Evolutionary conservation across 371 early-diverging fungal species (phyloP).

Genomic region (Thermomucor indicae-seudaticae): DNA sequence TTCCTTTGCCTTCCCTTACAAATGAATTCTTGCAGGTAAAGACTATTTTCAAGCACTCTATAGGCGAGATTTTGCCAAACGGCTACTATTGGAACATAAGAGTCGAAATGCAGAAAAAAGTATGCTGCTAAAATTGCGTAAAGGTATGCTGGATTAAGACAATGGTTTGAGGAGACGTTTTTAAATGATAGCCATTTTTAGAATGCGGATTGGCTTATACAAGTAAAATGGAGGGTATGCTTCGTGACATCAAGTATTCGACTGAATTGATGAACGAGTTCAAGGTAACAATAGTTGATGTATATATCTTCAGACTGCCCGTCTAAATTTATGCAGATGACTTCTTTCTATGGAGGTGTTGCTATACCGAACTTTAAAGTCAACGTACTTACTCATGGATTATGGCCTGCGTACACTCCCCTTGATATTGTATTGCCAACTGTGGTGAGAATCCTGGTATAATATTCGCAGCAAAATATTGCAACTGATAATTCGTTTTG

Average conservation of each 20-base stretch:
- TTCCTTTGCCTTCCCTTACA: not conserved
- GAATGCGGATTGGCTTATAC: constrained; percentile 91
- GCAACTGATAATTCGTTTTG: not conserved
- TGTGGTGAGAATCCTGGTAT: constrained; percentile 37
- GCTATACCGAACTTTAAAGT: constrained; percentile 46
- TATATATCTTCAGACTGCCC: not conserved
- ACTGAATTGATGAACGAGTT: constrained; percentile 64
- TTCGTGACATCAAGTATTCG: constrained; percentile 84
- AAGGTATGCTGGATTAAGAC: constrained; percentile 33
- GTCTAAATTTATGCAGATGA: not conserved
- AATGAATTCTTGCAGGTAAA: constrained; percentile 49
- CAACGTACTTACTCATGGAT: constrained; percentile 81
- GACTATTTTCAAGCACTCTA: constrained; percentile 94
- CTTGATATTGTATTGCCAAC: constrained; percentile 63
- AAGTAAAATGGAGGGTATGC: constrained; percentile 92
- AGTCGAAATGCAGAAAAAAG: constrained; percentile 80
- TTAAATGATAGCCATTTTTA: constrained; percentile 9
- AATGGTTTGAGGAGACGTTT: not conserved
- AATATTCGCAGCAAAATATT: not conserved
- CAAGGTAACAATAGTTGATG: constrained; percentile 33
- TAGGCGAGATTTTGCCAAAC: constrained; percentile 83
- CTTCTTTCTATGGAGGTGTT: not conserved
- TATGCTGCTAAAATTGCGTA: constrained; percentile 81
- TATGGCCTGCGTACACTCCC: constrained; percentile 92
- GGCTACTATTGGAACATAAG: constrained; percentile 70